Conservation (phyloP, 331 rosid species). For the Prunus yedoensis region DNA sequence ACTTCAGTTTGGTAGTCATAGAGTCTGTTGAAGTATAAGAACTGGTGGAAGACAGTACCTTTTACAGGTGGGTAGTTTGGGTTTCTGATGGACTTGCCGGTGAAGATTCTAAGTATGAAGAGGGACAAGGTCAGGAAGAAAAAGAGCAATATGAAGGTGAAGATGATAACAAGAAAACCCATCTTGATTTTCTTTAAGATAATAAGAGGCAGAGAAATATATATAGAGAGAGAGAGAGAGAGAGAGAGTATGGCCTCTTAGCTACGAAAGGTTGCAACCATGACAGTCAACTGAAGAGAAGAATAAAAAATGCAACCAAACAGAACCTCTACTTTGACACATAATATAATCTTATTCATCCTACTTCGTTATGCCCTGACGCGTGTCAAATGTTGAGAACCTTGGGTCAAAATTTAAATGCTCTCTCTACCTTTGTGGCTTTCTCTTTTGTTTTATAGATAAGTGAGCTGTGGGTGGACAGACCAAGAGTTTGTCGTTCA, state of each 20-base stretch:
- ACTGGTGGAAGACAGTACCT: constrained; percentile 43
- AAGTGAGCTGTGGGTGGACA: no score
- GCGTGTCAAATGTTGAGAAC: no score
- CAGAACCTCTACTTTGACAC: no score
- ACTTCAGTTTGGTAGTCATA: constrained; percentile 37
- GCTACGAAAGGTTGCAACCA: neutral
- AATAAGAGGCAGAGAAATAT: neutral
- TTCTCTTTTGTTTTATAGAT: neutral
- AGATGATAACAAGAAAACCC: constrained; percentile 15
- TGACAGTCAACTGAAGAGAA: neutral
- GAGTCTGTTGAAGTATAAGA: constrained; percentile 40
- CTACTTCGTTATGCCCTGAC: no score
- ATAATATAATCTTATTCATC: no score
- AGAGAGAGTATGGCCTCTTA: neutral
- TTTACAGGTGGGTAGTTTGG: constrained; percentile 41
- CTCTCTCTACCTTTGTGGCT: neutral
- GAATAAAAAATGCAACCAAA: neutral
- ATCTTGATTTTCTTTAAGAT: constrained; percentile 8
- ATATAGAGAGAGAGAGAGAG: neutral
- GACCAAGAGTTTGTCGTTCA: neutral
- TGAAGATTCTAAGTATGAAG: constrained; percentile 24
- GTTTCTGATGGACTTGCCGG: constrained; percentile 43
- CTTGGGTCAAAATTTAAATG: no score
- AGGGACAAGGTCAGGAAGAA: constrained; percentile 22
- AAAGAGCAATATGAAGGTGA: constrained; percentile 15